Percentiles rank a stretch among this genome's conserved stretches.
These are phyloP conservation scores for Phytopythium boreale DNA, from an alignment of 352 stramenopile genomes.

Conservation along the genomic window DNA sequence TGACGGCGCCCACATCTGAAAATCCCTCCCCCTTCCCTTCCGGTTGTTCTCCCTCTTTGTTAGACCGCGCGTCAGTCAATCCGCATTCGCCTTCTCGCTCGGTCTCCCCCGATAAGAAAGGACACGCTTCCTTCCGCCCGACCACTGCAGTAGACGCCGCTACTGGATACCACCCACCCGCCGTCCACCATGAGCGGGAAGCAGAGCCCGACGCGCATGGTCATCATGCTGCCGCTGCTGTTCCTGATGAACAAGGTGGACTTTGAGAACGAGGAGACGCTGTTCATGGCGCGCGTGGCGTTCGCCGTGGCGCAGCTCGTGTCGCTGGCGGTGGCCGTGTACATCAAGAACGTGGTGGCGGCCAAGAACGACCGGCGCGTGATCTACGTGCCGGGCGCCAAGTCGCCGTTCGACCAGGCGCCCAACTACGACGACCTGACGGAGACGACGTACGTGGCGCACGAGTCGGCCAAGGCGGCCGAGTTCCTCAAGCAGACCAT, in stretches of 20 bases:
- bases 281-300: slow-evolving; percentile 56
- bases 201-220: slow-evolving; percentile 77
- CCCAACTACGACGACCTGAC: slow-evolving; percentile 78
- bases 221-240: slow-evolving; percentile 83
- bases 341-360: slow-evolving; percentile 73
- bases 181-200: slow-evolving; percentile 35
- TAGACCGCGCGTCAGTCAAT: not conserved
- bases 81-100: not conserved
- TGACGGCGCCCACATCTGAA: not conserved
- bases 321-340: slow-evolving; percentile 60
- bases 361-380: slow-evolving; percentile 76
- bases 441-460: slow-evolving; percentile 71
- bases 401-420: slow-evolving; percentile 77
- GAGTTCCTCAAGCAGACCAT: slow-evolving; percentile 84
- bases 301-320: slow-evolving; percentile 63
- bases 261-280: slow-evolving; percentile 70
- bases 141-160: too few species aligned
- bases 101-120: too few species aligned
- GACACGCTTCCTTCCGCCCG: too few species aligned
- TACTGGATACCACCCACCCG: not conserved
- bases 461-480: slow-evolving; percentile 69
- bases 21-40: not conserved
- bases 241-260: slow-evolving; percentile 86
- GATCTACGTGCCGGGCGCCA: slow-evolving; percentile 67
- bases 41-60: too few species aligned